phyloP scores from a whole-genome alignment of 768 basidiomycete genomes.

The Tricholoma hemisulphureum region DNA sequence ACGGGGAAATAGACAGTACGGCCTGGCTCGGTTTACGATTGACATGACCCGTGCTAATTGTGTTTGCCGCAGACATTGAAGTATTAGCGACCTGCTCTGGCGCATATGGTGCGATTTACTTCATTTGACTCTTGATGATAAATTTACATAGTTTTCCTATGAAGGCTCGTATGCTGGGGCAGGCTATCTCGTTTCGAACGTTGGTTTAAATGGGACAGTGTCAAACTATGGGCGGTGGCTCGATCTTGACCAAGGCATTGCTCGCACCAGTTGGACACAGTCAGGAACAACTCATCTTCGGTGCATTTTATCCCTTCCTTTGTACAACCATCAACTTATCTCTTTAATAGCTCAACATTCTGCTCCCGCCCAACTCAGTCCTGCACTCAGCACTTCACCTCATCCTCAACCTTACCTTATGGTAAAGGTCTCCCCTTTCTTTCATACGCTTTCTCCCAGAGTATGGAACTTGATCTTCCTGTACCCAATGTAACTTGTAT shows the following conservation, averaged over 20 bases:
- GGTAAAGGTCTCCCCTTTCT: constrained; percentile 35
- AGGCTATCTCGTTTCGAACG: constrained; percentile 54
- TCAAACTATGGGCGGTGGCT: constrained; percentile 63
- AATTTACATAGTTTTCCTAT: not conserved
- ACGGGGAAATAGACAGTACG: constrained; percentile 58
- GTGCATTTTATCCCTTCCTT: constrained; percentile 30
- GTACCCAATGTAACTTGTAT: constrained; percentile 61
- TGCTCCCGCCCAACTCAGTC: constrained; percentile 65
- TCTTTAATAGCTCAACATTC: constrained; percentile 38
- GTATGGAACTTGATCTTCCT: constrained; percentile 47
- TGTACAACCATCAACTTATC: not conserved
- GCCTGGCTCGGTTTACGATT: not conserved
- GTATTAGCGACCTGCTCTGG: constrained; percentile 53
- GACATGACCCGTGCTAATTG: not conserved
- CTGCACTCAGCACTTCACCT: constrained; percentile 57
- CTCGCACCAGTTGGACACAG: constrained; percentile 61
- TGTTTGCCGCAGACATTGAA: constrained; percentile 45
- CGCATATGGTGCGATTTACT: constrained; percentile 54
- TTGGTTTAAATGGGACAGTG: constrained; percentile 39
- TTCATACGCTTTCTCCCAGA: constrained; percentile 47
- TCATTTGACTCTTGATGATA: not conserved
- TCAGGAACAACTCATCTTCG: constrained; percentile 44
- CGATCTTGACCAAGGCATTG: constrained; percentile 62
- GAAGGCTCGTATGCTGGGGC: constrained; percentile 70
- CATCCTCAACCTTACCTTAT: constrained; percentile 14